Conservation (phyloP, 331 rosid species). For the Rhamnella rubrinervis region DNA sequence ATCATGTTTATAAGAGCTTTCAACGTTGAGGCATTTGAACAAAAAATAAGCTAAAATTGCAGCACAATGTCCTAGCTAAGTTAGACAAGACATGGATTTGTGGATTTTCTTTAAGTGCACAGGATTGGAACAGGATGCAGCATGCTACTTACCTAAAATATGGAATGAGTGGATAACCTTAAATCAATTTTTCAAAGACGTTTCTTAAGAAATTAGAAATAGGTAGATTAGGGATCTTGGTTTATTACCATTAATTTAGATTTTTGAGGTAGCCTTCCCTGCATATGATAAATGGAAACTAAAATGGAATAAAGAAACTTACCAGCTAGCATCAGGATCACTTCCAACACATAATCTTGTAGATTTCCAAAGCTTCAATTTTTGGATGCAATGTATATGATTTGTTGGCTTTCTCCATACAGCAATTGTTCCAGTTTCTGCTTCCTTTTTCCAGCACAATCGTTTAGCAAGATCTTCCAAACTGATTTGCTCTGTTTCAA, state of each 20-base stretch:
- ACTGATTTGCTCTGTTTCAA: slow-evolving; percentile 38
- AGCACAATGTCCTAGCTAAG: neutral
- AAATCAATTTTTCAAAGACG: neutral
- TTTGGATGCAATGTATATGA: slow-evolving; percentile 38
- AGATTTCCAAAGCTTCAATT: slow-evolving; percentile 31
- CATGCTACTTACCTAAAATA: neutral
- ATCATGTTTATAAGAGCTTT: neutral
- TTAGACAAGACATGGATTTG: neutral
- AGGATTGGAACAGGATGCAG: neutral
- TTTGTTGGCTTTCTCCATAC: slow-evolving; percentile 52
- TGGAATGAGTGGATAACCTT: neutral
- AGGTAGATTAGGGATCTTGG: neutral
- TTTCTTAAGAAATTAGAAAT: neutral
- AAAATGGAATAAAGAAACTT: slow-evolving; percentile 21
- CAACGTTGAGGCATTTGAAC: neutral
- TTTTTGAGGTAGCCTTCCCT: no score
- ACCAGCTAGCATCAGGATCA: slow-evolving; percentile 56
- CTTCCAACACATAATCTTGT: slow-evolving; percentile 40
- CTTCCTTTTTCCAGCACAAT: slow-evolving; percentile 56
- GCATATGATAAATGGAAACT: no score
- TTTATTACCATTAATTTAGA: no score
- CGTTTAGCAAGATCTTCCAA: slow-evolving; percentile 50
- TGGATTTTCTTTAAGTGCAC: neutral
- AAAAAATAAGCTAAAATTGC: neutral
- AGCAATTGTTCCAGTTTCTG: slow-evolving; percentile 42